These are phyloP conservation scores for Aspergillus wentii DNA, from an alignment of 495 filamentous ascomycete genomes.

Conservation along the genomic window DNA sequence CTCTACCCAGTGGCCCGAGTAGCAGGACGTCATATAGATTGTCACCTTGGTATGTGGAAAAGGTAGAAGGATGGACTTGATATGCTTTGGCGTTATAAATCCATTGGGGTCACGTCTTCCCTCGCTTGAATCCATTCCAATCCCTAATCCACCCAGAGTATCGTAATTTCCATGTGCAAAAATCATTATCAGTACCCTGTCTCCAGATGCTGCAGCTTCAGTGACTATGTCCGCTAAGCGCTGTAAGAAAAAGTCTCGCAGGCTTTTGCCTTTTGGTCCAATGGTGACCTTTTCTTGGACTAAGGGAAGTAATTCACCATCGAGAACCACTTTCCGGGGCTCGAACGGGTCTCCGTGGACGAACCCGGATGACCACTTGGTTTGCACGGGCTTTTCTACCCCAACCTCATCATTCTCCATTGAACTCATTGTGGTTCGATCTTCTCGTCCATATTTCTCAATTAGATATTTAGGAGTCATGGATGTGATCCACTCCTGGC, in stretches of 20 bases:
- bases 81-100: not conserved
- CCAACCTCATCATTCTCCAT: not conserved
- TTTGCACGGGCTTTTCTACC: slow-evolving; percentile 1
- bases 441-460: slow-evolving; percentile 6
- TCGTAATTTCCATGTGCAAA: slow-evolving; percentile 12
- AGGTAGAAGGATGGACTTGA: not conserved
- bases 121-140: not conserved
- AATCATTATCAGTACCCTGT: slow-evolving; percentile 9
- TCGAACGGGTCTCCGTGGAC: slow-evolving; percentile 11
- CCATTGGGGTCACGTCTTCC: not conserved
- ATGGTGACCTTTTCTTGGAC: slow-evolving; percentile 3
- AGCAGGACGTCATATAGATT: slow-evolving; percentile 14
- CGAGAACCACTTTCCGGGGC: slow-evolving; percentile 7
- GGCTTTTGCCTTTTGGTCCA: not conserved
- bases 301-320: not conserved
- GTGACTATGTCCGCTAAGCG: not conserved
- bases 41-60: slow-evolving; percentile 39
- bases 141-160: slow-evolving; percentile 1
- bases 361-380: slow-evolving; percentile 7
- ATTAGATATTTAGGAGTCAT: slow-evolving; percentile 5
- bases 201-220: slow-evolving; percentile 3
- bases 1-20: slow-evolving; percentile 13
- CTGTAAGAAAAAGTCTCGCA: slow-evolving; percentile 6
- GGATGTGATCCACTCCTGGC: slow-evolving; percentile 7
- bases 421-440: slow-evolving; percentile 1